These are phyloP conservation scores for Ophiocordyceps sinensis DNA, from an alignment of 2,329 filamentous ascomycete species.

Conservation along the genomic window DNA sequence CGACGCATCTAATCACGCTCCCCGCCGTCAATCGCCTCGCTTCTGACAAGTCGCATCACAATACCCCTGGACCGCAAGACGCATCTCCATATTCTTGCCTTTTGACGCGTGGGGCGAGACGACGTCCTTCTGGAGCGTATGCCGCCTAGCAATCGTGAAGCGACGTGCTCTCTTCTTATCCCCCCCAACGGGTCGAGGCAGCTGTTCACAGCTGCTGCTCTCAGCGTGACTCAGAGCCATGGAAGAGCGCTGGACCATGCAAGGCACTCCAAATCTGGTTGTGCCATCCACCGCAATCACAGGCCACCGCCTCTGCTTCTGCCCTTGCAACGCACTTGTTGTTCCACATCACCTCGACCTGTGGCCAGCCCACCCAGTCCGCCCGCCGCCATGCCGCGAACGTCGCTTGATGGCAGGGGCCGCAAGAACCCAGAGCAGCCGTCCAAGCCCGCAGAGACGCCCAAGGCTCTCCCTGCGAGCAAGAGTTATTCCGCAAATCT, in stretches of 20 bases:
- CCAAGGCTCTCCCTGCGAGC: neutral
- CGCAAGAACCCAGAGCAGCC: conserved; percentile 2
- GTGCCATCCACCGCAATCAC: neutral
- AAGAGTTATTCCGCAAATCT: conserved; percentile 5
- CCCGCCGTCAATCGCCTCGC: too few relatives aligned
- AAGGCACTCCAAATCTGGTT: neutral
- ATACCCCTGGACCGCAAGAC: too few relatives aligned
- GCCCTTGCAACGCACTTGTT: neutral
- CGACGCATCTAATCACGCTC: too few relatives aligned
- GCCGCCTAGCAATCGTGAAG: neutral
- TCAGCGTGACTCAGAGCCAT: neutral
- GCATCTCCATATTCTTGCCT: too few relatives aligned
- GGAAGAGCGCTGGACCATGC: neutral
- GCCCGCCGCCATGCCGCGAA: conserved; percentile 9
- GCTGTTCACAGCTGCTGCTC: neutral
- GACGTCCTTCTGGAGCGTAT: neutral
- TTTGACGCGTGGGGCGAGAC: neutral
- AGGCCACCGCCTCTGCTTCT: neutral
- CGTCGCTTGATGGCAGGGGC: conserved; percentile 13
- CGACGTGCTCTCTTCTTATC: too few relatives aligned
- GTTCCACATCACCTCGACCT: too few relatives aligned
- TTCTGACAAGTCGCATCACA: too few relatives aligned
- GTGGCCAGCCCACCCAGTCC: neutral
- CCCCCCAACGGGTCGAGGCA: neutral
- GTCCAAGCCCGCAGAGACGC: conserved; percentile 4